A percentile compares a stretch with the other conserved stretches of the same genome.
phyloP scores from a whole-genome alignment of 768 basidiomycete species.

The Lactarius trivialis region DNA sequence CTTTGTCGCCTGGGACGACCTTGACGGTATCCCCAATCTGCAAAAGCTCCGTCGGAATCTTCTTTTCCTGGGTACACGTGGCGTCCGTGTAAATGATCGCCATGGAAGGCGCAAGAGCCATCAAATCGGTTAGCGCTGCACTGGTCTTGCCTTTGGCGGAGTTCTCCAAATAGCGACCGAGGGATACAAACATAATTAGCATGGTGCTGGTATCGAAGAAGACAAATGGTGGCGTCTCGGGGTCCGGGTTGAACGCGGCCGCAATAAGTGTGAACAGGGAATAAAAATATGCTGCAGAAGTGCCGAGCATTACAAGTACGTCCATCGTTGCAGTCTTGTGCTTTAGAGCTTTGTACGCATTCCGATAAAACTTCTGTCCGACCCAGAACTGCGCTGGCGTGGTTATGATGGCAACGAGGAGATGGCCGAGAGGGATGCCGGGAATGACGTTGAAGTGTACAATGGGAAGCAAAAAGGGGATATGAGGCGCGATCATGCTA shows the following conservation, averaged over 20 bases:
- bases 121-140: slow-evolving; percentile 92
- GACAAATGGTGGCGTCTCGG: slow-evolving; percentile 70
- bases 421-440: slow-evolving; percentile 76
- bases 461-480: slow-evolving; percentile 52
- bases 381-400: slow-evolving; percentile 93
- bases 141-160: slow-evolving; percentile 95
- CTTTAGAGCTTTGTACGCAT: slow-evolving; percentile 85
- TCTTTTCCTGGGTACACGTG: slow-evolving; percentile 76
- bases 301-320: slow-evolving; percentile 92
- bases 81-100: slow-evolving; percentile 93
- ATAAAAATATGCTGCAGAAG: slow-evolving; percentile 90
- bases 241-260: slow-evolving; percentile 56
- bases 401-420: slow-evolving; percentile 68
- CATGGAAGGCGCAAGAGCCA: slow-evolving; percentile 92
- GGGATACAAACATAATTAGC: slow-evolving; percentile 94
- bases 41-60: slow-evolving; percentile 88
- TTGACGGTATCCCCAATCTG: slow-evolving; percentile 92
- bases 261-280: slow-evolving; percentile 65
- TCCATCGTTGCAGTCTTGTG: slow-evolving; percentile 96
- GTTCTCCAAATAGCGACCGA: slow-evolving; percentile 95
- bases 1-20: slow-evolving; percentile 92
- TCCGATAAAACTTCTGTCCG: slow-evolving; percentile 79
- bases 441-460: slow-evolving; percentile 46
- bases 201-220: slow-evolving; percentile 99
- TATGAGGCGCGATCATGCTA: slow-evolving; percentile 72